These are phyloP conservation scores for Phytopythium chamaehyphon DNA, from an alignment of 352 stramenopile genomes.

Conservation along the genomic window DNA sequence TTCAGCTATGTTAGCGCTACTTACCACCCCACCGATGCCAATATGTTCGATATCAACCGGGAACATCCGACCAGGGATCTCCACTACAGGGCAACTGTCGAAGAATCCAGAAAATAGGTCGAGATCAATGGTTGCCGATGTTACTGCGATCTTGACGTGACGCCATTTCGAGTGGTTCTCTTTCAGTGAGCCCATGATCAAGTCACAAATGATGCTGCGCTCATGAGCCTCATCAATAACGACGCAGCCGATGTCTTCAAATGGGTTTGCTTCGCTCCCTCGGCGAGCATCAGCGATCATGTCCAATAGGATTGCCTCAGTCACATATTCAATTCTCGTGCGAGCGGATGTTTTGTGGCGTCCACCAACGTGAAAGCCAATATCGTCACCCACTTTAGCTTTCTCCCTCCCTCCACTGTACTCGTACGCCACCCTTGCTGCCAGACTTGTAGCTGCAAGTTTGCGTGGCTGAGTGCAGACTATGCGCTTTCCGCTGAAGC, in stretches of 20 bases:
- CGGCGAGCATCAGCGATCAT: no score
- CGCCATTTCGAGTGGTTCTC: constrained; percentile 95
- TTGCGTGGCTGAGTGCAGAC: constrained; percentile 94
- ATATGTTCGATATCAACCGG: constrained; percentile 98
- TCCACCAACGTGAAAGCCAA: constrained; percentile 98
- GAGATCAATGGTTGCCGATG: constrained; percentile 95
- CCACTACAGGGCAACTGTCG: constrained; percentile 98
- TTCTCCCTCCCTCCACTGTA: no score
- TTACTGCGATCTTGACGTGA: constrained; percentile 98
- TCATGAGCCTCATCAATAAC: constrained; percentile 99
- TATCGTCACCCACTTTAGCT: constrained; percentile 97
- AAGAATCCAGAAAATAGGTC: constrained; percentile 99
- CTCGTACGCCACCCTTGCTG: constrained; percentile 96
- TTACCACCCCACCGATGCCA: constrained; percentile 95
- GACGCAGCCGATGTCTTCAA: constrained; percentile 95
- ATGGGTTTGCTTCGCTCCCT: constrained; percentile 97
- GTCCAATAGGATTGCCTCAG: constrained; percentile 98
- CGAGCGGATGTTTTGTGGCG: constrained; percentile 99
- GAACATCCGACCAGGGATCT: constrained; percentile 97
- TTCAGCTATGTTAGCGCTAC: no score
- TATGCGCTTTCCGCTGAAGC: constrained; percentile 96
- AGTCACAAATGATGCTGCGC: constrained; percentile 97
- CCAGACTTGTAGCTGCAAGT: constrained; percentile 99
- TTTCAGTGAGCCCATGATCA: constrained; percentile 99
- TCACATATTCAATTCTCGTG: constrained; percentile 99